A percentile compares a stretch with the other conserved stretches of the same genome.
These are phyloP conservation scores for Fonsecaea multimorphosa DNA, from an alignment of 2,329 filamentous ascomycete species.

Conservation along the genomic window DNA sequence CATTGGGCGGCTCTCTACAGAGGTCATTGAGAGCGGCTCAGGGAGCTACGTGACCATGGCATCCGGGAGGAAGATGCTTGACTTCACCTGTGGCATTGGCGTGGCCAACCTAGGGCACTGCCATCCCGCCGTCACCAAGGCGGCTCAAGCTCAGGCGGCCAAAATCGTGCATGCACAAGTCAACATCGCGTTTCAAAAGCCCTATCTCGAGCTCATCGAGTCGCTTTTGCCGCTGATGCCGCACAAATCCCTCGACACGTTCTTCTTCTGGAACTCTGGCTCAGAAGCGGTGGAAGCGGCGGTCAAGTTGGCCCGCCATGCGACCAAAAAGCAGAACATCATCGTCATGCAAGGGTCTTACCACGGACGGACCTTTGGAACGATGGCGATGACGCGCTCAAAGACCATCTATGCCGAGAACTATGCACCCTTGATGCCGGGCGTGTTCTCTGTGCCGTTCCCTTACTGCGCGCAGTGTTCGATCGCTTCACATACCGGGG, in stretches of 20 bases:
- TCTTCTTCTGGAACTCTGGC: conserved; percentile 51
- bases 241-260: conserved; percentile 46
- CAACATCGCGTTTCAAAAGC: conserved; percentile 51
- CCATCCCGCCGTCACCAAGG: conserved; percentile 46
- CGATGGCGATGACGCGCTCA: conserved; percentile 46
- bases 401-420: conserved; percentile 48
- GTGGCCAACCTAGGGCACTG: conserved; percentile 48
- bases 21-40: conserved; percentile 43
- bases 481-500: conserved; percentile 41
- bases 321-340: conserved; percentile 48
- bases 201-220: conserved; percentile 46
- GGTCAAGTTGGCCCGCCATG: conserved; percentile 47
- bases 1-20: conserved; percentile 38
- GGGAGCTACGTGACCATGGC: conserved; percentile 45
- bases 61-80: conserved; percentile 42
- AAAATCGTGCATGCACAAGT: conserved; percentile 50
- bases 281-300: conserved; percentile 47
- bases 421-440: conserved; percentile 48
- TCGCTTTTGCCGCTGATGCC: conserved; percentile 46
- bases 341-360: conserved; percentile 49
- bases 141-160: conserved; percentile 46
- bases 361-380: conserved; percentile 47
- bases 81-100: conserved; percentile 47
- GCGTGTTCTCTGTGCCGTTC: conserved; percentile 48
- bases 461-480: conserved; percentile 50